Base-by-base conservation (phyloP, 164 flowering plant species). In the Hamamelis virginiana region DNA sequence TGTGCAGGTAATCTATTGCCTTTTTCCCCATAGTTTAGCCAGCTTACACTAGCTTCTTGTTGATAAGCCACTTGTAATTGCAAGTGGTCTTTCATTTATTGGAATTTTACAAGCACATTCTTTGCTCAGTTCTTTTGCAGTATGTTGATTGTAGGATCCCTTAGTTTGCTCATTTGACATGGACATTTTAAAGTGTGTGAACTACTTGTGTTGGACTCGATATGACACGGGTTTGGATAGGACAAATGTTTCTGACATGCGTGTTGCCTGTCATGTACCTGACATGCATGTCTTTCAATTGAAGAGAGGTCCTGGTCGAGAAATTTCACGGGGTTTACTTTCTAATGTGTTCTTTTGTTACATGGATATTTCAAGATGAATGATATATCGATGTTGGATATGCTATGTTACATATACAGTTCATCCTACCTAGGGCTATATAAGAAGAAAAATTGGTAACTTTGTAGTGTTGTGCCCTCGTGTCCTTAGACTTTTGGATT, bases 1-100 rank as follows among this genome's bases (percentile, higher is more conserved):
- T 79, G 99, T 96, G 65, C 99, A 96, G 97, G 99, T 95, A 68
- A 78, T 56, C 60, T 27, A 41, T 71, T n/a, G 16, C 50, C 48
- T 60, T 48, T 25, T 25, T 21, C 4, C n/a, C 51, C 23, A 19
- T 19, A 18, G 53, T 45, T 18, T 43, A n/a, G 41, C 6, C 6
- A 28, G 57, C 23, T 50, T 18, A 10, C 41, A 46, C 56, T 69
- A 43, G 67, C 46, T 55, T 63, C 19, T 56, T 46, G 44, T 27
- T 16, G 12, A 8, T 57, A 38, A 14, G 13, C 56, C 16, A 51
- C 45, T 61, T 47, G 50, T 50, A 68, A 14, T 18, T 45, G 33
- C 53, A 26, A 38, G 12, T 66, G 23, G 46, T 50, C 19, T 18
- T 9, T 47, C n/a, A 27, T 16, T 55, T 28, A 18, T 65, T 21